Evolutionary conservation across 306 rosid genomes (phyloP).

Genomic region (Lablab purpureus): DNA sequence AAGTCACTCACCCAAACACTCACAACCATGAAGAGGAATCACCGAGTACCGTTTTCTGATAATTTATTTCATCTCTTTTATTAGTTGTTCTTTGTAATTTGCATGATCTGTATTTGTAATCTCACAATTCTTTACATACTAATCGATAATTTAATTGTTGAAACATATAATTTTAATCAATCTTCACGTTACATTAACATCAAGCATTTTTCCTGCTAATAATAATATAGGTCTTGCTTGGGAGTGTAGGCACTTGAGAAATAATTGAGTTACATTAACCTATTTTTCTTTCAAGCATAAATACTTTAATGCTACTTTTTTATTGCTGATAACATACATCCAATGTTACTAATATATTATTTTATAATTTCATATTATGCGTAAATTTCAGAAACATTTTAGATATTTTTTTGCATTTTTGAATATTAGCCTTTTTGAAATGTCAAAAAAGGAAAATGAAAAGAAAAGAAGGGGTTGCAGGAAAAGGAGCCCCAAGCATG

Average conservation of each 20-base stretch:
- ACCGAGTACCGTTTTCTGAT: not conserved
- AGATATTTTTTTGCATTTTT: too few relatives aligned
- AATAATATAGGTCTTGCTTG: too few relatives aligned
- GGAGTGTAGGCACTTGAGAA: too few relatives aligned
- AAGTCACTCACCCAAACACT: too few relatives aligned
- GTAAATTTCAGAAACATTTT: too few relatives aligned
- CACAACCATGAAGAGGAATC: not conserved
- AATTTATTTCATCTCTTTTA: not conserved
- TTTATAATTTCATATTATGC: not conserved
- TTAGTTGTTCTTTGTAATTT: not conserved
- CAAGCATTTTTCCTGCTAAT: too few relatives aligned
- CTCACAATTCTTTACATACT: too few relatives aligned
- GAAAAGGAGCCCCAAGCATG: not conserved
- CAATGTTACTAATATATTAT: not conserved
- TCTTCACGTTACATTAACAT: not conserved
- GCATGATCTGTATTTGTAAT: too few relatives aligned
- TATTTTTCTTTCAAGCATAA: too few relatives aligned
- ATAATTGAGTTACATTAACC: too few relatives aligned
- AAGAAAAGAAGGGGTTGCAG: not conserved
- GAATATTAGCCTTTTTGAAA: not conserved
- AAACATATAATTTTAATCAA: too few relatives aligned
- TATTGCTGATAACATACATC: not conserved
- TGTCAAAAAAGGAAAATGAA: not conserved
- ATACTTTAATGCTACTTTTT: not conserved
- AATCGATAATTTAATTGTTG: too few relatives aligned